Conservation (phyloP, 352 stramenopile species). For the Thraustochytrium sp. region DNA sequence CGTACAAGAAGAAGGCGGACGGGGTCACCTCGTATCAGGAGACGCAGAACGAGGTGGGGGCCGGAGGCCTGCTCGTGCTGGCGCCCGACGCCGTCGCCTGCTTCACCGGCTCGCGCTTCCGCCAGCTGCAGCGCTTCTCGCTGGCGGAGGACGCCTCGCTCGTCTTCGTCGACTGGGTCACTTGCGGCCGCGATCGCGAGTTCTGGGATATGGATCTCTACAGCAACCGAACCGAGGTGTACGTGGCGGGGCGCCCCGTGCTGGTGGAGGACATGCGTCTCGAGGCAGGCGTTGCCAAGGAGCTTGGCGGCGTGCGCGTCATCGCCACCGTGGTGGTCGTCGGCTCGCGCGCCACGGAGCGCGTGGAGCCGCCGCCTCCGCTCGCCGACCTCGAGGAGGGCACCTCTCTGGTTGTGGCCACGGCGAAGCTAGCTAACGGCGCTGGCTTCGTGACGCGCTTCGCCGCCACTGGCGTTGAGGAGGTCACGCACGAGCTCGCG, state of each 20-base stretch:
- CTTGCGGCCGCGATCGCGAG: not conserved
- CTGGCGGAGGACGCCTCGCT: not conserved
- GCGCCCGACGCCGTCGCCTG: conserved; percentile 11
- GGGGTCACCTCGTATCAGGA: not conserved
- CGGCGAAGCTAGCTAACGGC: not conserved
- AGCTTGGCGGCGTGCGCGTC: not conserved
- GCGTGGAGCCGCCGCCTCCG: not conserved
- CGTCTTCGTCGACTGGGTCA: conserved; percentile 42
- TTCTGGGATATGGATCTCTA: conserved; percentile 38
- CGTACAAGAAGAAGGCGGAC: conserved; percentile 33
- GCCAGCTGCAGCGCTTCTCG: not conserved
- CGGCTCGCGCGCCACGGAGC: not conserved
- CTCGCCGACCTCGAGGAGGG: not conserved
- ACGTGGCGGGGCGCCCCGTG: not conserved
- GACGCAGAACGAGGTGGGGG: not conserved
- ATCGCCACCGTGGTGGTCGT: not conserved
- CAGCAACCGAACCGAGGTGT: not conserved
- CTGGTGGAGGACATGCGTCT: conserved; percentile 22
- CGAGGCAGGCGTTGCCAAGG: not conserved
- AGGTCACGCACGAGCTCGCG: not conserved
- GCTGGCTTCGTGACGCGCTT: not conserved
- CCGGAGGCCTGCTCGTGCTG: not conserved
- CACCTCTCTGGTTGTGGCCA: not conserved
- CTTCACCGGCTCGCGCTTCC: conserved; percentile 2
- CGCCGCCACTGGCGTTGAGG: not conserved